Base-by-base conservation (phyloP, 2,329 filamentous ascomycete species). In the Fusarium humuli region DNA sequence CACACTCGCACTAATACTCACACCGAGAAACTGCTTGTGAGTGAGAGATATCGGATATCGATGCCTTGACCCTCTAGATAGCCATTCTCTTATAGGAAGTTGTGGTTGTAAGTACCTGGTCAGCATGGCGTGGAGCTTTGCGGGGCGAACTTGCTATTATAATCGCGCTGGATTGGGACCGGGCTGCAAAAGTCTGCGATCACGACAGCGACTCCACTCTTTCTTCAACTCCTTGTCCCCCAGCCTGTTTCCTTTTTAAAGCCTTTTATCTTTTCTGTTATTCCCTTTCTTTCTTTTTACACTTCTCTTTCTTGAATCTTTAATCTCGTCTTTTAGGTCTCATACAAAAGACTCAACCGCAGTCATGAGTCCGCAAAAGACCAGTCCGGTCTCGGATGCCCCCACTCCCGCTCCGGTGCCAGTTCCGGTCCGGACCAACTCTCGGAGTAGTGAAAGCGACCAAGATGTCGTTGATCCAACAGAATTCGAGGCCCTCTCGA, bases 401-500 rank as follows among this genome's bases (percentile, higher is more conserved):
- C 32, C 56, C 60, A 23, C 42, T 46, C 23, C 69, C 56, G 64
- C 53, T 32, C 73, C 69, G 46, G 64, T 64, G 44, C 66, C 72
- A 59, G 70, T 72, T 20, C 71, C 74, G 52, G 70, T 62, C 16
- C 72, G 70, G 66, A 46, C 62, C 42, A 61, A 42, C 42, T 56
- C 50, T 62, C 65, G 65, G 58, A 47, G 52, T 29, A 60, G 55
- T n/a, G 67, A 66, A 22, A 62, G 63, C 40, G 65, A 66, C 14
- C 49, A 44, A 18, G 52, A 67, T 44, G 42, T 72, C 12, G 27
- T 76, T 44, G 74, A 76, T 41, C 67, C 66, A 20, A 48, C 49
- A 14, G 64, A 64, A 16, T 74, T 77, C n/a, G 71, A 76, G 53
- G 61, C 63, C 25, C 71, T 84, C 11, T 82, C 82, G 1, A 78